phyloP scores from a whole-genome alignment of 495 filamentous ascomycete genomes.

The Hypoxylon cercidicola region DNA sequence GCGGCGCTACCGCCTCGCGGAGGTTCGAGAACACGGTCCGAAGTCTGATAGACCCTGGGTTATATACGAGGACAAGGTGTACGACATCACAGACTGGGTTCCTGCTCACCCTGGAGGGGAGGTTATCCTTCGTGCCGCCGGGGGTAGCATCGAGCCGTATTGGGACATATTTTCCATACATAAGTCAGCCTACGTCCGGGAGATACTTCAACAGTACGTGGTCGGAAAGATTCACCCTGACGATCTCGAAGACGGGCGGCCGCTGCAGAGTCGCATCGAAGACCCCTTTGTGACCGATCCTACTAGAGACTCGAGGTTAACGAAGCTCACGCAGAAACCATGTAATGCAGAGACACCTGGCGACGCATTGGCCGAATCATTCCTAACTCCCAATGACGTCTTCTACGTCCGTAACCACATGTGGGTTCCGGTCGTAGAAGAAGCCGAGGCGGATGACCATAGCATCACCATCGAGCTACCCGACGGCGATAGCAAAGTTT shows the following conservation, averaged over 20 bases:
- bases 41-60: slow-evolving; percentile 63
- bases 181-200: slow-evolving; percentile 64
- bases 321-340: slow-evolving; percentile 59
- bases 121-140: slow-evolving; percentile 67
- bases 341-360: slow-evolving; percentile 68
- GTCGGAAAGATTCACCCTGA: slow-evolving; percentile 62
- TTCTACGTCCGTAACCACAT: slow-evolving; percentile 74
- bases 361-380: slow-evolving; percentile 53
- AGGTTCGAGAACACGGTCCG: slow-evolving; percentile 59
- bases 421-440: slow-evolving; percentile 64
- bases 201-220: slow-evolving; percentile 65
- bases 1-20: slow-evolving; percentile 58
- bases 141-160: slow-evolving; percentile 67
- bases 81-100: slow-evolving; percentile 70
- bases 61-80: slow-evolving; percentile 62
- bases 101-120: slow-evolving; percentile 68
- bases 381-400: slow-evolving; percentile 63
- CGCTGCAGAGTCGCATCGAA: slow-evolving; percentile 57
- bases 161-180: slow-evolving; percentile 73
- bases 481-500: slow-evolving; percentile 60
- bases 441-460: slow-evolving; percentile 54
- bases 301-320: slow-evolving; percentile 57
- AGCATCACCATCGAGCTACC: slow-evolving; percentile 63
- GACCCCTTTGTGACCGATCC: slow-evolving; percentile 68
- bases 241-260: slow-evolving; percentile 63